These are phyloP conservation scores for Diaporthe batatas DNA, from an alignment of 2,329 filamentous ascomycete genomes.

Conservation along the genomic window DNA sequence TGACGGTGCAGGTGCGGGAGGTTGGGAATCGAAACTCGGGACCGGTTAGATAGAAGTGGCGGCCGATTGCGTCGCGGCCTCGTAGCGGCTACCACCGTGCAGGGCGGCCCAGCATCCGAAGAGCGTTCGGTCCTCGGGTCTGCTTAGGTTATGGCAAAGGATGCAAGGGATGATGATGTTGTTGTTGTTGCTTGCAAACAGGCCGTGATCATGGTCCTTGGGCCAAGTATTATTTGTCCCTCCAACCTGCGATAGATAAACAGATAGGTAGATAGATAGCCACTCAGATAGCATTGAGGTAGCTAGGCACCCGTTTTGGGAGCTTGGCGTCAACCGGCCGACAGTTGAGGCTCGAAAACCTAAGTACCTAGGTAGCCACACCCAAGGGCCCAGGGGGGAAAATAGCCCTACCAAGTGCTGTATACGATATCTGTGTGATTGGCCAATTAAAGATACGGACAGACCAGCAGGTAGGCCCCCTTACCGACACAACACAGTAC, in stretches of 20 bases:
- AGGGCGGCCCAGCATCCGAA: constrained; percentile 1
- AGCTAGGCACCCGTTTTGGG: constrained; percentile 12
- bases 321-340: constrained; percentile 18
- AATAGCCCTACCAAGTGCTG: too few relatives aligned
- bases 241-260: not conserved
- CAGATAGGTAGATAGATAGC: not conserved
- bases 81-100: constrained; percentile 3
- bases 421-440: not conserved
- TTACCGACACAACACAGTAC: not conserved
- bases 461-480: not conserved
- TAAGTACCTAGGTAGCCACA: too few relatives aligned
- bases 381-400: too few relatives aligned
- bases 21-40: not conserved
- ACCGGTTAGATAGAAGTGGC: constrained; percentile 1
- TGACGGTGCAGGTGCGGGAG: constrained; percentile 2
- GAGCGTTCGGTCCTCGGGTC: not conserved
- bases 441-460: constrained; percentile 3
- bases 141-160: not conserved
- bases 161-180: not conserved
- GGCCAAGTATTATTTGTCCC: not conserved
- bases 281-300: not conserved
- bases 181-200: constrained; percentile 11
- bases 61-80: constrained; percentile 19
- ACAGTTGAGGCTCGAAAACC: constrained; percentile 22
- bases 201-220: too few relatives aligned